Conservation (phyloP, 1,139 yeast genomes). For the Wickerhamomyces sp. region DNA sequence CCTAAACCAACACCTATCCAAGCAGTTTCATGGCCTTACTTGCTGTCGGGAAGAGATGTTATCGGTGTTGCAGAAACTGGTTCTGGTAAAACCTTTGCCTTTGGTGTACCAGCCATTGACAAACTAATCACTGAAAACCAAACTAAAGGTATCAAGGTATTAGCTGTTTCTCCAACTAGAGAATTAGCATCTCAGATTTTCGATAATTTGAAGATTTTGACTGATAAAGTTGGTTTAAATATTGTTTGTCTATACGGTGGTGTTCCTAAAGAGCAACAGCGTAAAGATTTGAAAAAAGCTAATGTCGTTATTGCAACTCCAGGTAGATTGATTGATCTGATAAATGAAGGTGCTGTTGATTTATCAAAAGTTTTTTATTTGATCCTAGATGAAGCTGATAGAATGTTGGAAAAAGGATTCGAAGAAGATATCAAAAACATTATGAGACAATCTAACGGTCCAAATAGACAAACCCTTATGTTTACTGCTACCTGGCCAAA, state of each 20-base stretch:
- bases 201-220: constrained; percentile 71
- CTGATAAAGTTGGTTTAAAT: constrained; percentile 55
- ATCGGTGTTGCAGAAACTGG: constrained; percentile 99
- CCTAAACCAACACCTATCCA: constrained; percentile 96
- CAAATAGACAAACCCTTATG: constrained; percentile 92
- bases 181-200: constrained; percentile 93
- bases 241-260: constrained; percentile 96
- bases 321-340: constrained; percentile 87
- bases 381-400: constrained; percentile 95
- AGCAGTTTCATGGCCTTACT: constrained; percentile 94
- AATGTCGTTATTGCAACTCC: constrained; percentile 95
- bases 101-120: constrained; percentile 95
- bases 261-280: constrained; percentile 92
- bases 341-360: constrained; percentile 83
- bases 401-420: constrained; percentile 96
- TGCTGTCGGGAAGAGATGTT: constrained; percentile 77
- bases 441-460: constrained; percentile 82
- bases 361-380: constrained; percentile 67
- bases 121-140: constrained; percentile 37
- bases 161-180: constrained; percentile 94
- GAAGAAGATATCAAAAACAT: constrained; percentile 92
- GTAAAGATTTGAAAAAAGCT: constrained; percentile 56
- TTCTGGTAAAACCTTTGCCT: constrained; percentile 95
- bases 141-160: constrained; percentile 57
- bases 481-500: constrained; percentile 99